Base-by-base conservation (phyloP, 2,329 filamentous ascomycete species). In the Geosmithia morbida region DNA sequence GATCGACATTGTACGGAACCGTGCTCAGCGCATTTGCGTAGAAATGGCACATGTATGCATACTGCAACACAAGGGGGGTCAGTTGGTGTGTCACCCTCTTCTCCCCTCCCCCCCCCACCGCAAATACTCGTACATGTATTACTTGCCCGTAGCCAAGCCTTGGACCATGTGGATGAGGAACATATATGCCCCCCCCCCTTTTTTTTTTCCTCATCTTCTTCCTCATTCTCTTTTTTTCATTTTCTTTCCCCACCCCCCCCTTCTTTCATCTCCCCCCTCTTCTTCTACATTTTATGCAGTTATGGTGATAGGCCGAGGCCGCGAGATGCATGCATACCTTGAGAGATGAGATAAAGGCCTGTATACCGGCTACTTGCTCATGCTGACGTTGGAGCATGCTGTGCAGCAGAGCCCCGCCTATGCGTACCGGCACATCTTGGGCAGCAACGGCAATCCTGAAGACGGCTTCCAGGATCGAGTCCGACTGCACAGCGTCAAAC, bases 41-140 rank as follows among this genome's bases (percentile, higher is more conserved):
- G 57, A 86, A 90, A 59, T 88, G 84, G 49, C 82, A 86, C 85
- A 94, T 89, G 58, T 88, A 87, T 1, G 82, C 79, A 63, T 90
- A 92, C 75, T 87, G 59, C 17, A 54, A 58, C n/a, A n/a, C n/a
- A 40, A 56, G 22, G 22, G 4, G 8, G 22, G 4, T 26, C 8
- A 26, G 51, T 18, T 30, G 45, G 18, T 26, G 16, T n/a, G n/a
- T n/a, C n/a, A n/a, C n/a, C n/a, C n/a, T n/a, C n/a, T n/a, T n/a
- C n/a, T n/a, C n/a, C n/a, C n/a, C n/a, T n/a, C n/a, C n/a, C n/a
- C n/a, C n/a, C n/a, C n/a, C n/a, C n/a, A n/a, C n/a, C n/a, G n/a
- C n/a, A n/a, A n/a, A n/a, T n/a, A n/a, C n/a, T n/a, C n/a, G n/a
- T n/a, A n/a, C n/a, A n/a, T n/a, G n/a, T n/a, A n/a, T n/a, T n/a